phyloP scores from a whole-genome alignment of 169 alveolate species.

The Plasmodium yoelii region DNA sequence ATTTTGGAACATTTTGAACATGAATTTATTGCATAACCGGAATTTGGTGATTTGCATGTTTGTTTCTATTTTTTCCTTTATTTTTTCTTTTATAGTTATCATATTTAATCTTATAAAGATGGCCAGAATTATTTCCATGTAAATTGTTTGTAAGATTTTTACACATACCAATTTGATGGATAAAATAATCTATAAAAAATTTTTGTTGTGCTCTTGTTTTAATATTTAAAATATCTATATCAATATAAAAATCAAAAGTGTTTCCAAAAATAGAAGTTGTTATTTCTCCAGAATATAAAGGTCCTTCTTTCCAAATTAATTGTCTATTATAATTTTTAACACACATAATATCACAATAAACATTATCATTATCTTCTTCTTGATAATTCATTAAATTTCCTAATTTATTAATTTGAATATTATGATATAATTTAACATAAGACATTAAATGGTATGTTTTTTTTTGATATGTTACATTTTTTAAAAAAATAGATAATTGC shows the following conservation, averaged over 20 bases:
- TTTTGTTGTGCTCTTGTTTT: constrained; percentile 80
- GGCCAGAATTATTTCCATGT: constrained; percentile 39
- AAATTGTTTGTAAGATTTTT: constrained; percentile 79
- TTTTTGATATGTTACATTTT: constrained; percentile 83
- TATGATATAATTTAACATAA: constrained; percentile 86
- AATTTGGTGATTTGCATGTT: constrained; percentile 4
- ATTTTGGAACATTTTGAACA: too few relatives aligned
- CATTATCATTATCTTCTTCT: constrained; percentile 74
- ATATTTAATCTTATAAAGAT: constrained; percentile 31
- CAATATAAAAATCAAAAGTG: constrained; percentile 84
- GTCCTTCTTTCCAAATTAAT: constrained; percentile 80
- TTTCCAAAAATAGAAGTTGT: constrained; percentile 78
- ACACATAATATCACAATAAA: constrained; percentile 83
- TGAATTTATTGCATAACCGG: not conserved
- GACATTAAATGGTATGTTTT: constrained; percentile 84
- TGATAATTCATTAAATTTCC: constrained; percentile 80
- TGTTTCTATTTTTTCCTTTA: constrained; percentile 22
- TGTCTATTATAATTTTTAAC: constrained; percentile 84
- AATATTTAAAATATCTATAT: constrained; percentile 82
- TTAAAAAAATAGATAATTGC: constrained; percentile 81
- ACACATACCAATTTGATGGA: constrained; percentile 85
- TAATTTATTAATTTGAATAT: constrained; percentile 82
- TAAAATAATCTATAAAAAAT: constrained; percentile 84
- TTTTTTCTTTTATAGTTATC: constrained; percentile 41
- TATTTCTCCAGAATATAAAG: constrained; percentile 80